These are phyloP conservation scores for Ogataea ramenticola DNA, from an alignment of 805 yeast species.

Conservation along the genomic window DNA sequence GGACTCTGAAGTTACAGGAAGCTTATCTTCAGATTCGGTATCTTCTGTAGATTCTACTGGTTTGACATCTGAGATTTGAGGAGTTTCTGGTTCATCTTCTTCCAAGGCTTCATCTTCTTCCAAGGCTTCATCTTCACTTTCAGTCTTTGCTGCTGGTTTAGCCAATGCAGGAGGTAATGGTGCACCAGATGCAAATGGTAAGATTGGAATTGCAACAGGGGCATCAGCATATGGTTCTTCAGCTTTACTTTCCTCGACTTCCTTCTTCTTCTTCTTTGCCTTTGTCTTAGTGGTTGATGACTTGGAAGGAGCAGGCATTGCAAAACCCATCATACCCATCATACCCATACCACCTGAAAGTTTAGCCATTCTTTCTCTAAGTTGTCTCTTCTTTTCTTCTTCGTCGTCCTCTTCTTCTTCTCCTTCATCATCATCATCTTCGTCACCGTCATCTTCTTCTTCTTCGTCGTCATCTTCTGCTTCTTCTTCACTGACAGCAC, in stretches of 20 bases:
- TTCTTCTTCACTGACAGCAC: slow-evolving; percentile 13
- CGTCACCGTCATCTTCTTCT: slow-evolving; percentile 35
- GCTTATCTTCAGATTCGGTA: too few species aligned
- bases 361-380: slow-evolving; percentile 94
- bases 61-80: slow-evolving; percentile 1
- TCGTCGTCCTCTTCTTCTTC: slow-evolving; percentile 67
- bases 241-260: slow-evolving; percentile 10
- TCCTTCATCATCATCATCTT: slow-evolving; percentile 41
- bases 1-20: too few species aligned
- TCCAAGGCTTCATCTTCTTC: slow-evolving; percentile 6
- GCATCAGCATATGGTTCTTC: slow-evolving; percentile 12
- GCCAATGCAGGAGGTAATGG: slow-evolving; percentile 10
- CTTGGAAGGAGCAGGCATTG: slow-evolving; percentile 26
- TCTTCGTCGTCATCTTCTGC: slow-evolving; percentile 24
- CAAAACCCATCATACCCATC: slow-evolving; percentile 64
- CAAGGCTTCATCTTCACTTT: slow-evolving; percentile 8
- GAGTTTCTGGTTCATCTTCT: slow-evolving; percentile 8
- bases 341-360: slow-evolving; percentile 80
- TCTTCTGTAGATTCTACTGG: background rate
- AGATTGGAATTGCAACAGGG: slow-evolving; percentile 41
- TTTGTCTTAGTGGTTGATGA: slow-evolving; percentile 14
- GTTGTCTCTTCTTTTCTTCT: slow-evolving; percentile 63
- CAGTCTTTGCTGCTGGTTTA: slow-evolving; percentile 2
- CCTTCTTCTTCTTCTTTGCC: slow-evolving; percentile 12
- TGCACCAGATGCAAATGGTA: slow-evolving; percentile 42